Evolutionary conservation across 306 rosid species (phyloP).

Genomic region (Dalbergia oliveri): DNA sequence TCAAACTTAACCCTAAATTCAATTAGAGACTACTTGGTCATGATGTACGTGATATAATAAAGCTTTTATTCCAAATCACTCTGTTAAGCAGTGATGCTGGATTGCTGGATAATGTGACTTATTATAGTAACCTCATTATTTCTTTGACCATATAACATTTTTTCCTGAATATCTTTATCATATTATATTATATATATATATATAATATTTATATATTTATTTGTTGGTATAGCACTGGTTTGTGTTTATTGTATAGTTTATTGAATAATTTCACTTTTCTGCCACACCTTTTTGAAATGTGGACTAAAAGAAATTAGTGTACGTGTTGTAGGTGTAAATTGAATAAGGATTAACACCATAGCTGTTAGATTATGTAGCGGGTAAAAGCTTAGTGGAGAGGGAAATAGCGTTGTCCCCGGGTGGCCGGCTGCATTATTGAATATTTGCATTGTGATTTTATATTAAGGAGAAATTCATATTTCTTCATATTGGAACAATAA

Average conservation of each 20-base stretch:
- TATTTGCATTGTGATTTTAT: neutral
- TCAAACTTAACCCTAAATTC: conserved; percentile 26
- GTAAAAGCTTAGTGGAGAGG: neutral
- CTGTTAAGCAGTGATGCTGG: neutral
- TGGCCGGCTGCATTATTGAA: conserved; percentile 1
- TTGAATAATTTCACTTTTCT: neutral
- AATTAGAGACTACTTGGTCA: conserved; percentile 20
- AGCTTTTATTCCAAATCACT: neutral
- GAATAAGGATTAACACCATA: neutral
- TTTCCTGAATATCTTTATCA: conserved; percentile 1
- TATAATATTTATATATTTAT: too few species aligned
- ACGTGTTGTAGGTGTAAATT: neutral
- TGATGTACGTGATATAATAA: conserved; percentile 3
- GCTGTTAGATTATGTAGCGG: conserved; percentile 6
- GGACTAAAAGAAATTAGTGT: neutral
- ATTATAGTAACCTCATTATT: neutral
- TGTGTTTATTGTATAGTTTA: neutral
- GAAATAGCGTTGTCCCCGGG: neutral
- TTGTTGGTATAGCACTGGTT: neutral
- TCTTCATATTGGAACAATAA: neutral
- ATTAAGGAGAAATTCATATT: neutral
- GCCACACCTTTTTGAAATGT: neutral
- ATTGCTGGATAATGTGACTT: neutral
- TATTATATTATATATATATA: too few species aligned
- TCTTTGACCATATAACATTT: conserved; percentile 12